These are phyloP conservation scores for Boehmeria nivea DNA, from an alignment of 306 rosid species.

Conservation along the genomic window DNA sequence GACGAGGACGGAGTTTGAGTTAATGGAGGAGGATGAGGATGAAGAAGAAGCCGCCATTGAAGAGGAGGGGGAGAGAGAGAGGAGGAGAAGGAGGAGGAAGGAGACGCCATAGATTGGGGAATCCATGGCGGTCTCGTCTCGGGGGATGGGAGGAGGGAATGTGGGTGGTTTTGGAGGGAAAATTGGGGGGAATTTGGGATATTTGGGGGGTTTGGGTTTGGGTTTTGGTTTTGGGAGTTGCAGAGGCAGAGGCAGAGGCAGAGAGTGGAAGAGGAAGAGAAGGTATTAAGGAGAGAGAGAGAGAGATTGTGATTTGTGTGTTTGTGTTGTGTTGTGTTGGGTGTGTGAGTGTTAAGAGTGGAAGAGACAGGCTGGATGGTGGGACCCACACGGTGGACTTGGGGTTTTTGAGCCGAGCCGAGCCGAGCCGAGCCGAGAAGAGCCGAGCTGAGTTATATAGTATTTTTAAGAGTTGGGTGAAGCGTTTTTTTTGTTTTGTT, in stretches of 20 bases:
- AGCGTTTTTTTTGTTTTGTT: no score
- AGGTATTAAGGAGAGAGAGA: background rate
- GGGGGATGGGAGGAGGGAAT: background rate
- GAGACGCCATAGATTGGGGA: conserved; percentile 55
- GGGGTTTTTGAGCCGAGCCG: background rate
- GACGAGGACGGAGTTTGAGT: conserved; percentile 88
- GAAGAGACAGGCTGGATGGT: conserved; percentile 46
- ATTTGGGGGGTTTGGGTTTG: background rate
- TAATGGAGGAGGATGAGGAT: conserved; percentile 30
- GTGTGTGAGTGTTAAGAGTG: background rate
- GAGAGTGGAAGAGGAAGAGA: background rate
- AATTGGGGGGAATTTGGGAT: background rate
- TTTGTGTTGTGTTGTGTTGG: background rate
- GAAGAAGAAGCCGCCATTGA: conserved; percentile 14
- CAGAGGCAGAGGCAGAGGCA: background rate
- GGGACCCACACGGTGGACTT: conserved; percentile 51
- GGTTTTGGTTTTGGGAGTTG: background rate
- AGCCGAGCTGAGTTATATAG: no score
- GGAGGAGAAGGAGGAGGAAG: conserved; percentile 7
- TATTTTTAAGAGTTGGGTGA: no score
- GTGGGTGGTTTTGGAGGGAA: background rate
- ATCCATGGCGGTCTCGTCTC: conserved; percentile 67
- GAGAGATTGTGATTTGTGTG: background rate
- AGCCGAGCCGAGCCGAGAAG: background rate
- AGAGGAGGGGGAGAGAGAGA: conserved; percentile 18